Evolutionary conservation across 2,329 filamentous ascomycete genomes (phyloP), one percentile per base, ranked within the genome.

Genomic region (Microdochium nivale): DNA sequence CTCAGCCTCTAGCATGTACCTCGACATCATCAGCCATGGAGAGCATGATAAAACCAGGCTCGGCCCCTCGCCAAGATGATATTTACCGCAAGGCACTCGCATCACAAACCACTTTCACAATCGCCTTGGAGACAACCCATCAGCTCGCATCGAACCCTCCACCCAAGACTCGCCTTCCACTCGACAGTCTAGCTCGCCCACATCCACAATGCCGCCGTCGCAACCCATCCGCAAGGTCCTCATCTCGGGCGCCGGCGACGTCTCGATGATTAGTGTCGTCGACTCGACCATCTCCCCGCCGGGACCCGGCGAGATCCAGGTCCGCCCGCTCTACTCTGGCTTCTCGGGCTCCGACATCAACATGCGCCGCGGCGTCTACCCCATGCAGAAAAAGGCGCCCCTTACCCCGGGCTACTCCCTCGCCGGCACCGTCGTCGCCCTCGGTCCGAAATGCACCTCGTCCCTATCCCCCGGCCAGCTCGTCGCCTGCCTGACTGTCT

Each of bases 381-480:
- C 73, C 1, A 55, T 72, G 51, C 73, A 76, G 55, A 69, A 59
- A 50, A 61, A 65, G 11, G 69, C 74, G 0, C 75, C 75, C 2
- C 59, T 79, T 1, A 77, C 72, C 0, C 74, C 75, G 0, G 75
- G 76, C 47, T 78, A 78, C 63, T 71, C 65, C 56, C 68, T 75
- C 27, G 65, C 73, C 53, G 75, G 76, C 30, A 65, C 63, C 16
- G 70, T 77, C 46, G 60, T 59, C 52, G 51, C 58, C 23, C 68
- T 67, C 54, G 74, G 74, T 1, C 49, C 61, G n/a, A 63, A 61
- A n/a, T 60, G 62, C 43, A 16, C 24, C 13, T 54, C 56, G 25
- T 58, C 51, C n/a, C 67, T 70, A 54, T 35, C 53, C 9, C 50
- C 54, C 4, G 71, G 70, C 19, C 65, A 67, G 25, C 47, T 65